Evolutionary conservation across 257 asterid species (phyloP).

Genomic region (Solanum appendiculatum): DNA sequence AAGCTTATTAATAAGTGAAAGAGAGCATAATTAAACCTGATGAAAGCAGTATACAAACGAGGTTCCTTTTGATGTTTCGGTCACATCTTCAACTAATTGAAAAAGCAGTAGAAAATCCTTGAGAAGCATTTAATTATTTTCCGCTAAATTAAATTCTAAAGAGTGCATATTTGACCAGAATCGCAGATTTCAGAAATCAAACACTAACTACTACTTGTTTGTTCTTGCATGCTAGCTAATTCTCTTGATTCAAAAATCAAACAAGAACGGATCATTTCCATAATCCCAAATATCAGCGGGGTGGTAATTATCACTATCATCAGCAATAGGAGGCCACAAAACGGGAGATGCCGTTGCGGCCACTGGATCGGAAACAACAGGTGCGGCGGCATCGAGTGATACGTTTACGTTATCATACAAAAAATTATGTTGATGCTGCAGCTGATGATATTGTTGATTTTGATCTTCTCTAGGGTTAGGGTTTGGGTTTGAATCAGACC

Average conservation of each 20-base stretch:
- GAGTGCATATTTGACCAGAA: background rate
- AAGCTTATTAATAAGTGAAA: background rate
- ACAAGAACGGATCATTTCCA: constrained; percentile 48
- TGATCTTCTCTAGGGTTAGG: background rate
- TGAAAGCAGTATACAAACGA: background rate
- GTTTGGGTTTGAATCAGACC: constrained; percentile 41
- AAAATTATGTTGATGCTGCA: constrained; percentile 1
- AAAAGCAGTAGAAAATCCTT: background rate
- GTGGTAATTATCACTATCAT: constrained; percentile 55
- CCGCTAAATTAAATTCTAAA: too few species aligned
- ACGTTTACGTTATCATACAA: constrained; percentile 26
- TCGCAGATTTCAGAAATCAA: background rate
- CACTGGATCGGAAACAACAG: constrained; percentile 22
- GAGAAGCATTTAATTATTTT: too few species aligned
- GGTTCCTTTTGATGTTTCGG: background rate
- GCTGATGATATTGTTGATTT: background rate
- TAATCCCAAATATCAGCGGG: constrained; percentile 56
- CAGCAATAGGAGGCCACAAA: constrained; percentile 50
- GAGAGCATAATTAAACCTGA: background rate
- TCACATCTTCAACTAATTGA: background rate
- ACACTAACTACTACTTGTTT: too few species aligned
- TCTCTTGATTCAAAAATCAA: constrained; percentile 23
- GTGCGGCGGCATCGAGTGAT: constrained; percentile 12
- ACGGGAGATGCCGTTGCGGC: constrained; percentile 27
- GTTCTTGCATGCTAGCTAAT: background rate